phyloP scores from a whole-genome alignment of 306 rosid species.

The Carpinus viminea region DNA sequence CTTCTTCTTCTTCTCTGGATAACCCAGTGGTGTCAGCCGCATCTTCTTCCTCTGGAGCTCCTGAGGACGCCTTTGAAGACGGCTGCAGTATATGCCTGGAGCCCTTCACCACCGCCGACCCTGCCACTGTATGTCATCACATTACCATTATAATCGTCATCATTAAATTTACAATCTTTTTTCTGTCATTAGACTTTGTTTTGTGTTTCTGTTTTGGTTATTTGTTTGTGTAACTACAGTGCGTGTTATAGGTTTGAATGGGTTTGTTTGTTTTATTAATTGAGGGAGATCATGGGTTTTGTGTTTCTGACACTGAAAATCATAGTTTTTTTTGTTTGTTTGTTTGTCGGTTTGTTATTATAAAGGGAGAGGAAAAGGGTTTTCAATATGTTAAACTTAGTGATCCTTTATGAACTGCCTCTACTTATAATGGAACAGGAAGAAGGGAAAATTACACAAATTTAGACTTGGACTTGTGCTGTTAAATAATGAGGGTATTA shows the following conservation, averaged over 20 bases:
- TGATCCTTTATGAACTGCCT: neutral
- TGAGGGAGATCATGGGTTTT: conserved; percentile 1
- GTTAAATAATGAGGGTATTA: neutral
- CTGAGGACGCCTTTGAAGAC: conserved; percentile 62
- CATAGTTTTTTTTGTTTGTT: neutral
- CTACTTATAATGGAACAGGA: neutral
- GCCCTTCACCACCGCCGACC: conserved; percentile 64
- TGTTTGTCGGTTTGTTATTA: neutral
- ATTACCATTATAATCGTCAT: neutral
- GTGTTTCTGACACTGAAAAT: neutral
- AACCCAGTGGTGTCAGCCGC: conserved; percentile 34
- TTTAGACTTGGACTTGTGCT: neutral
- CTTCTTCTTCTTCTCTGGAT: conserved; percentile 25
- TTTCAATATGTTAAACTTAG: neutral
- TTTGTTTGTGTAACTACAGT: neutral
- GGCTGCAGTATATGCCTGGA: conserved; percentile 88
- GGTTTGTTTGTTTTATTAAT: neutral
- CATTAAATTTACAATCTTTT: neutral
- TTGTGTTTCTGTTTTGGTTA: neutral
- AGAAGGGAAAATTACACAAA: neutral
- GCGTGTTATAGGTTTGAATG: neutral
- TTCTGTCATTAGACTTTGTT: neutral
- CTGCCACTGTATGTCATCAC: conserved; percentile 59
- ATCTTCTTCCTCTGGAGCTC: conserved; percentile 38
- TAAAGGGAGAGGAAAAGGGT: neutral